These are phyloP conservation scores for Flaveria trinervia DNA, from an alignment of 129 eudicot genomes.

Conservation along the genomic window DNA sequence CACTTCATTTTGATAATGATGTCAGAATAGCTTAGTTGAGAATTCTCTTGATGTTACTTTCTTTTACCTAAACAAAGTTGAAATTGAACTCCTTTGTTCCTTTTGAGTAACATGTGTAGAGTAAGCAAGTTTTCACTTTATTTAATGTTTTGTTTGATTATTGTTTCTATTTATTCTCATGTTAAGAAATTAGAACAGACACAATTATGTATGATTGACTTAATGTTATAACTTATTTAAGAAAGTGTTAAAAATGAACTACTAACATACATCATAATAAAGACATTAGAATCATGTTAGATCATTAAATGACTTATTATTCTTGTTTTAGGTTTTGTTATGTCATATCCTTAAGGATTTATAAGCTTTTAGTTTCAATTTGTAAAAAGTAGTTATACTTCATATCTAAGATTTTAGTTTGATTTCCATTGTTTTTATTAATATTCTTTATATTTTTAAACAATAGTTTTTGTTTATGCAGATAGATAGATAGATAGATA, in stretches of 20 bases:
- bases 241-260: background rate
- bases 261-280: background rate
- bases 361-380: background rate
- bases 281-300: background rate
- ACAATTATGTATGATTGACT: constrained; percentile 3
- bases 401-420: background rate
- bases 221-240: background rate
- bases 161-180: background rate
- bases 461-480: background rate
- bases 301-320: background rate
- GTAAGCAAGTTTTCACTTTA: constrained; percentile 36
- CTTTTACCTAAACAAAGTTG: constrained; percentile 39
- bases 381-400: background rate
- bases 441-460: background rate
- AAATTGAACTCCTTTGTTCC: constrained; percentile 23
- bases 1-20: constrained; percentile 34
- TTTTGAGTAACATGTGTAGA: constrained; percentile 23
- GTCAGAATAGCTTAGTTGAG: constrained; percentile 36
- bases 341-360: background rate
- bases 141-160: background rate
- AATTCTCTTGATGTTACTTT: constrained; percentile 42
- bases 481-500: background rate
- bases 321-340: background rate
- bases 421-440: background rate
- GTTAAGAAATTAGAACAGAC: background rate